A percentile compares a stretch with the other conserved stretches of the same genome.
These are phyloP conservation scores for Thelephora aurantiotincta DNA, from an alignment of 768 basidiomycete species.

Conservation along the genomic window DNA sequence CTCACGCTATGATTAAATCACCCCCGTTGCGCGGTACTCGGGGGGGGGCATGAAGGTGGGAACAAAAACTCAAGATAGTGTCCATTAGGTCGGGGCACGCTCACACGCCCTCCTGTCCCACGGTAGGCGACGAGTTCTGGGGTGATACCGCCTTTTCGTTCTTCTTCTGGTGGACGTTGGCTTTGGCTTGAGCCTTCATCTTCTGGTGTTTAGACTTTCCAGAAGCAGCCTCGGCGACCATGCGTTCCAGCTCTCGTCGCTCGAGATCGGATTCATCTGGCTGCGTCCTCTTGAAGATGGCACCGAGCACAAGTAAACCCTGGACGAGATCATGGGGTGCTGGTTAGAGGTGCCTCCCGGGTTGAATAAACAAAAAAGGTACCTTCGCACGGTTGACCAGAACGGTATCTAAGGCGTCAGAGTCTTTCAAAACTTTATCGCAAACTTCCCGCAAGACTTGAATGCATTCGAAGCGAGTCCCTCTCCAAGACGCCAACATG, in stretches of 20 bases:
- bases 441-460: constrained; percentile 81
- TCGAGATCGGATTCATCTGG: constrained; percentile 93
- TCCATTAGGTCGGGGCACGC: no score
- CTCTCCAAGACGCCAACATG: constrained; percentile 94
- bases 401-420: constrained; percentile 51
- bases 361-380: background rate
- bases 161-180: background rate
- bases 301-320: constrained; percentile 82
- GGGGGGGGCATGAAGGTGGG: no score
- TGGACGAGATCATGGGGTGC: constrained; percentile 14
- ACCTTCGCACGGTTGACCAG: constrained; percentile 82
- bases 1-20: no score
- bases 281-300: constrained; percentile 71
- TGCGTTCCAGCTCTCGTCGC: constrained; percentile 88
- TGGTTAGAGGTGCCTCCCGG: background rate
- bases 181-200: constrained; percentile 11
- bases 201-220: constrained; percentile 50
- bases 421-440: constrained; percentile 77
- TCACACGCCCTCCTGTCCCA: no score
- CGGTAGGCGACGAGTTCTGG: background rate
- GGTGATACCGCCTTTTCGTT: background rate
- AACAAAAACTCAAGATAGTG: no score
- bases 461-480: constrained; percentile 88
- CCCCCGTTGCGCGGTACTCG: no score
- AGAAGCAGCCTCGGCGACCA: constrained; percentile 77